Conservation (phyloP, 345 rosid genomes). For the Acer negundo region DNA sequence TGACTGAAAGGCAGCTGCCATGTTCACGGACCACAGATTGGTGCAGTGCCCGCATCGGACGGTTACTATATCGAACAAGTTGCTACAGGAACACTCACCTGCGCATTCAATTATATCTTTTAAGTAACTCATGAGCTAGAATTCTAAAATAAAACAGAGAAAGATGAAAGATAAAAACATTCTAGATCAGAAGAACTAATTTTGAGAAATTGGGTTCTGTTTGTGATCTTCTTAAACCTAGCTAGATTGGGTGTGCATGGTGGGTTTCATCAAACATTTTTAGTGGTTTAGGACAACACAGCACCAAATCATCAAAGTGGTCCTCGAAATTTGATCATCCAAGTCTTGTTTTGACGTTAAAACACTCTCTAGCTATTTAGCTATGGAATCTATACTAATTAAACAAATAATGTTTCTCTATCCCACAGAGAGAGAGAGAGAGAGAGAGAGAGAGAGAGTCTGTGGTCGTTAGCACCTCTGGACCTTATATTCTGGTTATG, state of each 20-base stretch:
- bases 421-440: not conserved
- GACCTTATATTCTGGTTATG: conserved; percentile 16
- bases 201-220: conserved; percentile 5
- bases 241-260: conserved; percentile 16
- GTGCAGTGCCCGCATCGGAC: conserved; percentile 99
- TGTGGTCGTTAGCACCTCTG: conserved; percentile 25
- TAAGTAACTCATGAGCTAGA: no score
- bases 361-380: conserved; percentile 3
- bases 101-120: conserved; percentile 17
- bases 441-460: not conserved
- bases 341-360: conserved; percentile 29
- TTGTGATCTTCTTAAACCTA: not conserved
- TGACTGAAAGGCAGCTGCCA: conserved; percentile 94
- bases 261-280: conserved; percentile 1
- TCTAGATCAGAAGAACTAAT: conserved; percentile 11
- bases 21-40: conserved; percentile 94
- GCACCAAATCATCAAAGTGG: conserved; percentile 23
- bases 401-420: conserved; percentile 13
- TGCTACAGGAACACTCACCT: conserved; percentile 99
- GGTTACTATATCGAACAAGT: conserved; percentile 81
- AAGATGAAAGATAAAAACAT: not conserved
- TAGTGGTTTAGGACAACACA: conserved; percentile 13
- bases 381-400: conserved; percentile 5
- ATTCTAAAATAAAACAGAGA: conserved; percentile 9
- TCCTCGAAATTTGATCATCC: conserved; percentile 31